These are phyloP conservation scores for Plantago major DNA, from an alignment of 257 asterid genomes.

Conservation along the genomic window DNA sequence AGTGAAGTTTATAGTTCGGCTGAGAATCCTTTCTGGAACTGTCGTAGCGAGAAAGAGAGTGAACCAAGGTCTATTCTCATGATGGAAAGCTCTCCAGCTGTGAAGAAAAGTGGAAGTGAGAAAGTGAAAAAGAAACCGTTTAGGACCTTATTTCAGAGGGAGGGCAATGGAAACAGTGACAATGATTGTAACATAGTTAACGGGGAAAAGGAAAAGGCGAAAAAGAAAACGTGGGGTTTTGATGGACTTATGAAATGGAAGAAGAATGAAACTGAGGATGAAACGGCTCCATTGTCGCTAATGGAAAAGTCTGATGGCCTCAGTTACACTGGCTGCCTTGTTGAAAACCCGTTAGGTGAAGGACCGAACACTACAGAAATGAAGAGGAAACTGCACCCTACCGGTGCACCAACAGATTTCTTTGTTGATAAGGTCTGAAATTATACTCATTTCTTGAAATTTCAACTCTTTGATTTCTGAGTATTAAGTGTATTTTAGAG, in stretches of 20 bases:
- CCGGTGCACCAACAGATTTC: constrained; percentile 68
- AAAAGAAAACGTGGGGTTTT: constrained; percentile 54
- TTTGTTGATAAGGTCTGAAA: constrained; percentile 65
- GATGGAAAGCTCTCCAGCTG: constrained; percentile 37
- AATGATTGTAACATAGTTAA: constrained; percentile 10
- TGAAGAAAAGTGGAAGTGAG: constrained; percentile 32
- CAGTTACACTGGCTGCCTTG: constrained; percentile 34
- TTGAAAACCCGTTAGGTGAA: constrained; percentile 48
- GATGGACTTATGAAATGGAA: constrained; percentile 87
- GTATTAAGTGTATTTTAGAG: no score
- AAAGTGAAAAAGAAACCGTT: constrained; percentile 16
- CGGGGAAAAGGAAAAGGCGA: constrained; percentile 31
- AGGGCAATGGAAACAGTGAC: constrained; percentile 1
- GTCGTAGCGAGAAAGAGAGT: constrained; percentile 20
- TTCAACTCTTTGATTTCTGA: neutral
- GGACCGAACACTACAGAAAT: constrained; percentile 60
- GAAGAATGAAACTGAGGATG: constrained; percentile 49
- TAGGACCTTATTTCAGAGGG: constrained; percentile 18
- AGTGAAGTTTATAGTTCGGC: constrained; percentile 45
- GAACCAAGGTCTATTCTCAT: constrained; percentile 42
- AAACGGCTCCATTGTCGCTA: constrained; percentile 46
- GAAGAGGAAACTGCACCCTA: constrained; percentile 65
- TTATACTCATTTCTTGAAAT: neutral
- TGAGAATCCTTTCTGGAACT: constrained; percentile 59
- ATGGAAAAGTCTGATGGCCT: constrained; percentile 36